Percentiles rank a stretch among this genome's conserved stretches.
Evolutionary conservation across 805 yeast genomes (phyloP).

Genomic region (Nakazawaea ishiwadae): DNA sequence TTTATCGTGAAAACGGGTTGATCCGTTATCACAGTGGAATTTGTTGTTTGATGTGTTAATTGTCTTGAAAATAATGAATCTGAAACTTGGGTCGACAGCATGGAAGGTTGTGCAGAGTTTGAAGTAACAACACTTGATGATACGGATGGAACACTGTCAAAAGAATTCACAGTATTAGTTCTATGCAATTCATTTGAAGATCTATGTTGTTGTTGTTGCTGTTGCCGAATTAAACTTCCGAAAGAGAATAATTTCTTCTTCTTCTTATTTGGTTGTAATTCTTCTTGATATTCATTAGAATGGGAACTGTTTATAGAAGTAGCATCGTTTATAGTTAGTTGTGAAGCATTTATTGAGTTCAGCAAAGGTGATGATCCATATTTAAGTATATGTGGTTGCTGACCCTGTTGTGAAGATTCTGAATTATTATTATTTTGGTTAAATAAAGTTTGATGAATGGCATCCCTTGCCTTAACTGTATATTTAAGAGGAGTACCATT

Average conservation of each 20-base stretch:
- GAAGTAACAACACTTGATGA: not conserved
- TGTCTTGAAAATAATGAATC: conserved; percentile 6
- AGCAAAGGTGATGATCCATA: conserved; percentile 29
- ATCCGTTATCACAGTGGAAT: not conserved
- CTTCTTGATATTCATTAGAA: not conserved
- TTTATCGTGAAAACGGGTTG: conserved; percentile 17
- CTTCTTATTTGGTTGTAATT: conserved; percentile 12
- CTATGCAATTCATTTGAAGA: conserved; percentile 5
- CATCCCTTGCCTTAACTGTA: conserved; percentile 11
- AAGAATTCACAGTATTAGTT: not conserved
- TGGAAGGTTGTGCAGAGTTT: not conserved
- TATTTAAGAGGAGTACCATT: conserved; percentile 13
- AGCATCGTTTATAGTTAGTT: conserved; percentile 1
- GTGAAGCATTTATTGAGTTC: conserved; percentile 14
- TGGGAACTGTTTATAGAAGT: not conserved
- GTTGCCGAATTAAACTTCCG: not conserved
- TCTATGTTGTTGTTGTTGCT: not conserved
- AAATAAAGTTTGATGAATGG: conserved; percentile 11
- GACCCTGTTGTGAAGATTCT: not conserved
- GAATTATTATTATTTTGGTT: conserved; percentile 1
- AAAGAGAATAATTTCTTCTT: conserved; percentile 9
- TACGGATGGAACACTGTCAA: not conserved
- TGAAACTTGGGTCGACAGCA: too few species aligned
- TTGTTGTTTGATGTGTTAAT: conserved; percentile 10
- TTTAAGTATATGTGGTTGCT: conserved; percentile 15